Evolutionary conservation across 2,329 filamentous ascomycete species (phyloP).

Genomic region (Pleochaeta shiraiana): DNA sequence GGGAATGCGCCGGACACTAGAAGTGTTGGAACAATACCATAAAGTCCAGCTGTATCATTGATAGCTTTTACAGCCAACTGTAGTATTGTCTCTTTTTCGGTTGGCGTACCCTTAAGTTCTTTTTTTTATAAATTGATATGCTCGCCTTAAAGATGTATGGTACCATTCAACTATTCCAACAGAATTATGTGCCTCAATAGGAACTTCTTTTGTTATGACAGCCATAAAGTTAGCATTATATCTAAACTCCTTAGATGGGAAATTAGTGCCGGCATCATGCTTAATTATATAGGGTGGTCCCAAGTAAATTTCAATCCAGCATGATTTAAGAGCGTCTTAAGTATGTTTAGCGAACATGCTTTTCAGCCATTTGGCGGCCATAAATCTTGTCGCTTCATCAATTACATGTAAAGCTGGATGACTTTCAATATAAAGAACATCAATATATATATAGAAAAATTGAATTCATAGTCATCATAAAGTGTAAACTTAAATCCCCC

Average conservation of each 20-base stretch:
- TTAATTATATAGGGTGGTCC: neutral
- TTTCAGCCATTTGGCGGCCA: conserved; percentile 4
- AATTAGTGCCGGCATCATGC: conserved; percentile 4
- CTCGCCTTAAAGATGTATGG: neutral
- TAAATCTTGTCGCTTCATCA: conserved; percentile 3
- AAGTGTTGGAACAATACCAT: neutral
- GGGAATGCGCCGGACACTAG: neutral
- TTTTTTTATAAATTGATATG: neutral
- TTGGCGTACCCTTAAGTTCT: neutral
- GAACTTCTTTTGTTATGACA: neutral
- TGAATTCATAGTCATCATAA: neutral
- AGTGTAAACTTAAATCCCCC: neutral
- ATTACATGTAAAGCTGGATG: conserved; percentile 4
- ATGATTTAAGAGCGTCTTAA: conserved; percentile 4
- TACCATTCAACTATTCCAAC: neutral
- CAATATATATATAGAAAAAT: conserved; percentile 4
- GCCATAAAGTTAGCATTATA: neutral
- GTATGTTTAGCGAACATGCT: neutral
- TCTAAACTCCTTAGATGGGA: conserved; percentile 5
- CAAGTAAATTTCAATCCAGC: conserved; percentile 5
- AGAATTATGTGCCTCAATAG: neutral
- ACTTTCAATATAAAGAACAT: too few species aligned
- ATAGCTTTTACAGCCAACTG: neutral
- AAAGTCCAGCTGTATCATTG: neutral
- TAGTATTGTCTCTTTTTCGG: neutral